Base-by-base conservation (phyloP, 768 basidiomycete species). In the Lactarius trivialis region DNA sequence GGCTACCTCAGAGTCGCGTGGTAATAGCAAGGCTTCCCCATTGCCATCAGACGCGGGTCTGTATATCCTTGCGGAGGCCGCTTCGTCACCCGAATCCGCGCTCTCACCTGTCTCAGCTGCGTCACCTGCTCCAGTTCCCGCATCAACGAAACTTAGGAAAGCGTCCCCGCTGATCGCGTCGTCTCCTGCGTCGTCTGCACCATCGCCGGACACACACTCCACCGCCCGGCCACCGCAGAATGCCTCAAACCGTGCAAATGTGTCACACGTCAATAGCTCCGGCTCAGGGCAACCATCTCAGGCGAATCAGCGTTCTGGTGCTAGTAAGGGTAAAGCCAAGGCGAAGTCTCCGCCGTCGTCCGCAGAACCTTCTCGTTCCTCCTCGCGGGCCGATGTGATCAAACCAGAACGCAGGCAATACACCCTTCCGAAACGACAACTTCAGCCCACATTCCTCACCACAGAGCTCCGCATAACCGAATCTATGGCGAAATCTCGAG, bases 31-130 rank as follows among this genome's bases (percentile, higher is more conserved):
- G 4, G 33, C 55, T 14, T 24, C 28, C 0, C 14, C 49, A 1
- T 17, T n/a, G 2, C n/a, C 60, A 6, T 14, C 51, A 1, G 61
- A 63, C 19, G 56, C 64, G n/a, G 61, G 28, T 24, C 19, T 60
- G 11, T 49, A 64, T 19, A 54, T 64, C 58, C 54, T 64, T 3
- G 63, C 63, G 9, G 58, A 64, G 1, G 63, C 63, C 0, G 63
- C 63, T 21, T 54, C 60, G 36, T 64, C 63, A 26, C 63, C 63
- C 7, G 58, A 60, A 37, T 58, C 62, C n/a, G 53, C 53, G n/a
- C 8, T 43, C 14, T 63, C 62, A 21, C 58, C 62, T 2, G 30
- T 55, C 48, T 63, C 41, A 8, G 21, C 21, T 3, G 45, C 56
- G 7, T 62, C 56, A 3, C 56, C 61, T 21, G 39, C 11, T 12